Evolutionary conservation across 1,284 basidiomycete genomes (phyloP).

Genomic region (Rhizoctonia solani): DNA sequence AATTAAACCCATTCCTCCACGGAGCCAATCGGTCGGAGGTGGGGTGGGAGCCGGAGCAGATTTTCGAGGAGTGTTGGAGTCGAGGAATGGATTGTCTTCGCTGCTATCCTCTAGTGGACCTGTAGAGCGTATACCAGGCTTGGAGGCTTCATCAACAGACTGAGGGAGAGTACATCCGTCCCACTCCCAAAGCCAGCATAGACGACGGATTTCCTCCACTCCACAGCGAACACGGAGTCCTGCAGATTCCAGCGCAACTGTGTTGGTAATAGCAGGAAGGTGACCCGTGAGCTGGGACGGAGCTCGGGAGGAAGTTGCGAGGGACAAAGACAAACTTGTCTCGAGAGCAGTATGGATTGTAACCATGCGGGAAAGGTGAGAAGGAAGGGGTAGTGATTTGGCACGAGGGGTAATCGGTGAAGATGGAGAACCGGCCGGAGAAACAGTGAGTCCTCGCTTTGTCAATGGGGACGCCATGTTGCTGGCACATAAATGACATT

Average conservation of each 20-base stretch:
- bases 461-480: slow-evolving; percentile 27
- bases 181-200: slow-evolving; percentile 91
- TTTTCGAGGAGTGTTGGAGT: slow-evolving; percentile 42
- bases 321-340: slow-evolving; percentile 51
- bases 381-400: slow-evolving; percentile 10
- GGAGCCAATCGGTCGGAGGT: slow-evolving; percentile 65
- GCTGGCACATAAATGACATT: neutral
- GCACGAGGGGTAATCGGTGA: slow-evolving; percentile 21
- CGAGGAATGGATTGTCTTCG: slow-evolving; percentile 75
- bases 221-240: slow-evolving; percentile 61
- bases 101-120: slow-evolving; percentile 28
- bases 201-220: slow-evolving; percentile 65
- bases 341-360: slow-evolving; percentile 22
- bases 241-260: slow-evolving; percentile 51
- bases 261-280: slow-evolving; percentile 54
- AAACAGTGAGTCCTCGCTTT: neutral
- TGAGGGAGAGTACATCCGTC: slow-evolving; percentile 54
- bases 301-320: slow-evolving; percentile 62
- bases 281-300: slow-evolving; percentile 55
- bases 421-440: slow-evolving; percentile 1
- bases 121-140: slow-evolving; percentile 18
- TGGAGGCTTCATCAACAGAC: neutral
- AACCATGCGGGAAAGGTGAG: slow-evolving; percentile 7
- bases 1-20: slow-evolving; percentile 75
- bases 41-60: slow-evolving; percentile 43